Percentiles rank a stretch among this genome's conserved stretches.
phyloP scores from a whole-genome alignment of 2,329 filamentous ascomycete genomes.

The Cladophialophora psammophila region DNA sequence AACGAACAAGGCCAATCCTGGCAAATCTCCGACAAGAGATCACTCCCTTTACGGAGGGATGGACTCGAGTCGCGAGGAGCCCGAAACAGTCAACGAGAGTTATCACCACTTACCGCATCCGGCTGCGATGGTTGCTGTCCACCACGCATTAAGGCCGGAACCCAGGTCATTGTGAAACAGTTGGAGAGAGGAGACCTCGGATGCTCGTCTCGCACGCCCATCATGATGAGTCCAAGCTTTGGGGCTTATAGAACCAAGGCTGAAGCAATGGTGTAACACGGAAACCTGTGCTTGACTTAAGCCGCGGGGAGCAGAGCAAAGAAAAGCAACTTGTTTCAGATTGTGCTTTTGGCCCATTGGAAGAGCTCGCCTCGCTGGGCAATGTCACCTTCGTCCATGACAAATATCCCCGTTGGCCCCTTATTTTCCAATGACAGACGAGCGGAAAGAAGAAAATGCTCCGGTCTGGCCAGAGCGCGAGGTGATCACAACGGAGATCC shows the following conservation, averaged over 20 bases:
- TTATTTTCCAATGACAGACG: slow-evolving; percentile 5
- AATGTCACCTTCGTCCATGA: slow-evolving; percentile 19
- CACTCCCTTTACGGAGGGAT: slow-evolving; percentile 10
- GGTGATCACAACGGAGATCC: slow-evolving; percentile 15
- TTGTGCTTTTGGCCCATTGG: slow-evolving; percentile 1
- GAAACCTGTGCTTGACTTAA: slow-evolving; percentile 21
- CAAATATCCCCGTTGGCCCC: slow-evolving; percentile 16
- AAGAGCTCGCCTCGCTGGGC: slow-evolving; percentile 5
- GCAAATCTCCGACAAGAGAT: slow-evolving; percentile 33
- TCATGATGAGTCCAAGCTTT: background rate
- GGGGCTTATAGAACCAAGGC: slow-evolving; percentile 25
- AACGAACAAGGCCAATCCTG: slow-evolving; percentile 26
- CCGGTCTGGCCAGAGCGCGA: slow-evolving; percentile 7
- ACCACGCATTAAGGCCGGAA: slow-evolving; percentile 23
- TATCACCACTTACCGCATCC: slow-evolving; percentile 28
- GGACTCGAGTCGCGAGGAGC: slow-evolving; percentile 22
- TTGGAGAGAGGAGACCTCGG: slow-evolving; percentile 5
- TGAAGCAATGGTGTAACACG: slow-evolving; percentile 35
- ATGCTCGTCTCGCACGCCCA: background rate
- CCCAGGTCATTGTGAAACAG: slow-evolving; percentile 32
- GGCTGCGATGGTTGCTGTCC: slow-evolving; percentile 20
- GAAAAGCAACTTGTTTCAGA: slow-evolving; percentile 31
- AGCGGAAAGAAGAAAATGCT: background rate
- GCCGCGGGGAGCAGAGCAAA: background rate
- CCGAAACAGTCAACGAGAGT: slow-evolving; percentile 22